Evolutionary conservation across 2,329 filamentous ascomycete species (phyloP), one percentile per base, ranked within the genome.

Genomic region (Fusarium nematophilum): DNA sequence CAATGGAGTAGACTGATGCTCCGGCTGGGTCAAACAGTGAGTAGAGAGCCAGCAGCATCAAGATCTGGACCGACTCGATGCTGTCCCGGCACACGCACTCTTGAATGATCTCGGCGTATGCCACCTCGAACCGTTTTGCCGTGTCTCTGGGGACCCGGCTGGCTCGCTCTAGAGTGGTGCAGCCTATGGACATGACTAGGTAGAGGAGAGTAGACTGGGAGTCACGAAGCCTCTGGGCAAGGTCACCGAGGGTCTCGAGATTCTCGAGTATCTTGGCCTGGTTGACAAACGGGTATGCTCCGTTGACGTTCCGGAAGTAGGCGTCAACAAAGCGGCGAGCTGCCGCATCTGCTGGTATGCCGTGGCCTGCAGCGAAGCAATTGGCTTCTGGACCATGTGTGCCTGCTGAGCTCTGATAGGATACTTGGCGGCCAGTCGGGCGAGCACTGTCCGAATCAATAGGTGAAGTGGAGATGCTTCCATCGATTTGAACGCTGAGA

Each of bases 101-200:
- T 25, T 73, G 70, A 4, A 78, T 68, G 36, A 78, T 73, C 27
- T 73, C 72, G 11, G 68, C 62, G 45, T 76, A 77, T 10, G 65
- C 68, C 8, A 76, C 67, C 13, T 73, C 59, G 47, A 76, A 75
- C 27, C 56, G 66, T 7, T 57, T 54, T 2, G 54, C 59, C 67
- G 48, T 23, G 11, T 70, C 70, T 26, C 65, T 56, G 3, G 74
- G 68, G 2, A 74, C 65, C 44, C 76, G 71, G 3, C 75, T 75
- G 1, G 73, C 74, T 2, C 77, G 68, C 55, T 77, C 70, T 13
- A 79, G 61, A 0, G 76, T 78, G 0, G 75, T 76, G 50, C 72
- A 76, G 1, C 77, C 77, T 21, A 79, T 77, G 27, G 77, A 76
- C 72, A 79, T 76, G 60, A 78, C 68, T 6, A 79, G 69, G 50